Evolutionary conservation across 805 yeast genomes (phyloP).

Genomic region (Wickerhamiella nectarea): DNA sequence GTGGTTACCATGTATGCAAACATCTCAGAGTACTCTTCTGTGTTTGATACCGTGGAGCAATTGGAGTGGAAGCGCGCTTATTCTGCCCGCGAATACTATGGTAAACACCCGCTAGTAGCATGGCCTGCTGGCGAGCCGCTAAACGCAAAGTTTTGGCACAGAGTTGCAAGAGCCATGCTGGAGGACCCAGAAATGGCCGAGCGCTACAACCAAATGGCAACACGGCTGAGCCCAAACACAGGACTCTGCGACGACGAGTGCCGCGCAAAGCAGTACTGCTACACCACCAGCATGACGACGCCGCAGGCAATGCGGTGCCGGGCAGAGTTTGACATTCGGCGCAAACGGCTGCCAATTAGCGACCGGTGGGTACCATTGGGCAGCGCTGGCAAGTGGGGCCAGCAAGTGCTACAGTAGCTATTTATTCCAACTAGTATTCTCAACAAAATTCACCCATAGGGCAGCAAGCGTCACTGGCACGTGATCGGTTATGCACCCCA

Average conservation of each 20-base stretch:
- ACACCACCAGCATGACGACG: slow-evolving; percentile 23
- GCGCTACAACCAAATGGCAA: slow-evolving; percentile 34
- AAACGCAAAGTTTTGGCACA: slow-evolving; percentile 58
- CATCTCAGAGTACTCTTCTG: slow-evolving; percentile 38
- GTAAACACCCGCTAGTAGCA: slow-evolving; percentile 17
- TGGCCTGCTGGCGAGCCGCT: slow-evolving; percentile 52
- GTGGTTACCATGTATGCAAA: slow-evolving; percentile 42
- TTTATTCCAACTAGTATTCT: too few relatives aligned
- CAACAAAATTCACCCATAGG: too few relatives aligned
- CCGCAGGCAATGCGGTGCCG: slow-evolving; percentile 21
- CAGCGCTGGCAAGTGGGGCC: background rate
- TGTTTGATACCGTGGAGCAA: slow-evolving; percentile 27
- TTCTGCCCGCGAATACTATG: slow-evolving; percentile 47
- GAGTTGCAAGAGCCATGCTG: slow-evolving; percentile 35
- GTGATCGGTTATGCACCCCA: background rate
- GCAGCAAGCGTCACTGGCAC: background rate
- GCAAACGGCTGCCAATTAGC: background rate
- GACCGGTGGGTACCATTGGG: background rate
- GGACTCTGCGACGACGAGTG: slow-evolving; percentile 33
- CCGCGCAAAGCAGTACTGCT: slow-evolving; percentile 32
- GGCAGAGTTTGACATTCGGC: background rate
- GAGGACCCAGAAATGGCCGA: slow-evolving; percentile 35
- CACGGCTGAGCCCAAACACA: slow-evolving; percentile 42
- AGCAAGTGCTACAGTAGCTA: background rate
- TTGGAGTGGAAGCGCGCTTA: slow-evolving; percentile 53